Evolutionary conservation across 371 early-diverging fungal genomes (phyloP), one percentile per base, ranked within the genome.

Genomic region (Syncephalastrum monosporum): DNA sequence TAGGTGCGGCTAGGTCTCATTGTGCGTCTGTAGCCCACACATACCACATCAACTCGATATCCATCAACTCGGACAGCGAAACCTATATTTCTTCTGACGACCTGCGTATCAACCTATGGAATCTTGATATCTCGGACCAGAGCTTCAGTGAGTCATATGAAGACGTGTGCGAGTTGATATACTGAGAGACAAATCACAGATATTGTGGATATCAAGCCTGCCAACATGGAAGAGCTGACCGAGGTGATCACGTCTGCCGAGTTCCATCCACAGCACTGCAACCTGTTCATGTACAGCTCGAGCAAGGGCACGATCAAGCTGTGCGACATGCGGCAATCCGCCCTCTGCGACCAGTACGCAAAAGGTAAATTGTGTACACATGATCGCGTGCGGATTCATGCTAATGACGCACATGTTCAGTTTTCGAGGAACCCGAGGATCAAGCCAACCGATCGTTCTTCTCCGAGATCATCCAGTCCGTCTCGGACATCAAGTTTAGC

Each of bases 231-330:
- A 61, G 98, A 97, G 59, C 71, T 96, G 59, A 93, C 92, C 27
- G 96, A 95, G 71, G 97, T 98, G 46, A 96, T 98, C 59, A 97
- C 97, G n/a, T 87, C 92, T 4, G 91, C 96, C 27, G 92, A 94
- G 68, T 98, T 96, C 71, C 95, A 93, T 64, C 93, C 94, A 8
- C 56, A 68, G 10, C 86, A 89, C 49, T 96, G 95, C 79, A 92
- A 91, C 75, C 53, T 90, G 59, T 95, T 97, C 64, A 89, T 90
- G 80, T 98, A 96, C 75, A 90, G 91, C 60, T 92, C 91, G 74
- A 92, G 93, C 67, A 94, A 91, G 60, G 98, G 98, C 12, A 86
- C 85, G 8, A 89, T 98, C 65, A 89, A 89, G 63, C 64, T 98
- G 47, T 85, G 86, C 61, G 98, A 98, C 68, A 94, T 95, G 89